Conservation (phyloP, 257 asterid genomes). For the Jaltomata sinuosa region DNA sequence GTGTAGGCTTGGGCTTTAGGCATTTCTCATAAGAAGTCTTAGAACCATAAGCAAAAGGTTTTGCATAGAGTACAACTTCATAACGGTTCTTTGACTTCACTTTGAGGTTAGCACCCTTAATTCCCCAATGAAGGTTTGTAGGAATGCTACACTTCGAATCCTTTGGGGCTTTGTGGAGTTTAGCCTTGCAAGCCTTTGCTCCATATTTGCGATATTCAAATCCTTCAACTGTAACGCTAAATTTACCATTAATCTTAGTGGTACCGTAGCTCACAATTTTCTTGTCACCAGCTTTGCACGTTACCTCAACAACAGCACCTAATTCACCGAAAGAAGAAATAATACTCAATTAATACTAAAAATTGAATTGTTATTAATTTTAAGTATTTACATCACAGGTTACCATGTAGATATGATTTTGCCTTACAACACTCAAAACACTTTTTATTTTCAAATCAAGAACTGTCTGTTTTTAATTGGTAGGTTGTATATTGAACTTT, state of each 20-base stretch:
- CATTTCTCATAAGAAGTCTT: constrained; percentile 2
- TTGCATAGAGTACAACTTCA: constrained; percentile 23
- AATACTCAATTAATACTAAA: background rate
- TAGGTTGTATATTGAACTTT: too few species aligned
- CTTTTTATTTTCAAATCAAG: too few species aligned
- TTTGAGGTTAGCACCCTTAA: constrained; percentile 17
- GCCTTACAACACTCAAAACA: too few species aligned
- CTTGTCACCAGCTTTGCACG: constrained; percentile 19
- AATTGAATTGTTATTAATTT: background rate
- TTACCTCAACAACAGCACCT: constrained; percentile 19
- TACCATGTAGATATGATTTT: too few species aligned
- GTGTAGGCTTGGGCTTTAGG: constrained; percentile 1
- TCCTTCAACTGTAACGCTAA: constrained; percentile 12
- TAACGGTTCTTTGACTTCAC: constrained; percentile 19
- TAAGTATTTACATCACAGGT: background rate
- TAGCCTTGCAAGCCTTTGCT: constrained; percentile 24
- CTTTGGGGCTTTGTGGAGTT: constrained; percentile 21
- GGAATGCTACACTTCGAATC: constrained; percentile 20
- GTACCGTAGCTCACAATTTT: constrained; percentile 15
- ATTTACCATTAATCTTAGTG: constrained; percentile 25
- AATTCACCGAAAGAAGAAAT: background rate
- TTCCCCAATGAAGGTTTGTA: constrained; percentile 16
- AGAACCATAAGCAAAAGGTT: constrained; percentile 20
- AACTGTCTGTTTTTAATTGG: too few species aligned
- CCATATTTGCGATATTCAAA: constrained; percentile 23